phyloP scores from a whole-genome alignment of 257 asterid species.

The Solanum commersonii region DNA sequence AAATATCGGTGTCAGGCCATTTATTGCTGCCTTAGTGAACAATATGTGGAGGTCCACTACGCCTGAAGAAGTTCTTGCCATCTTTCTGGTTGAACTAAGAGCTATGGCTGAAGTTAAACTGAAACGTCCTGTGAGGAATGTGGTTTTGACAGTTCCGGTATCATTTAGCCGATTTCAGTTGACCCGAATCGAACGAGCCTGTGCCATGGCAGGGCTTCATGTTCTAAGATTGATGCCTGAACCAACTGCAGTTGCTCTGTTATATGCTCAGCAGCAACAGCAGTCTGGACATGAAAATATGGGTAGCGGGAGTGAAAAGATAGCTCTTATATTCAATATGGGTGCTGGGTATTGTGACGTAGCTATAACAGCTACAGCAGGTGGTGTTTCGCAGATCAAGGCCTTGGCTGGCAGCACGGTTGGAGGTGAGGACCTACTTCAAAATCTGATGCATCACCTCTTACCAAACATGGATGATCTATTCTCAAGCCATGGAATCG shows the following conservation, averaged over 20 bases:
- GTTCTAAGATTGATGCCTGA: slow-evolving; percentile 85
- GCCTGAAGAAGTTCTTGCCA: slow-evolving; percentile 86
- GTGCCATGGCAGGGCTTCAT: slow-evolving; percentile 93
- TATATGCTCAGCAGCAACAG: slow-evolving; percentile 77
- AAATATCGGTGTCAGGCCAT: slow-evolving; percentile 69
- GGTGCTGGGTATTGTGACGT: slow-evolving; percentile 93
- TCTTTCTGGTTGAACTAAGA: slow-evolving; percentile 59
- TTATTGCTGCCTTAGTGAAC: slow-evolving; percentile 70
- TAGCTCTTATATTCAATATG: slow-evolving; percentile 71
- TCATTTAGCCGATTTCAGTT: slow-evolving; percentile 76
- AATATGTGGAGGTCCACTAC: slow-evolving; percentile 82
- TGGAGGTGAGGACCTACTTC: slow-evolving; percentile 86
- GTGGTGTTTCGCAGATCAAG: slow-evolving; percentile 79
- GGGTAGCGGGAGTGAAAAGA: slow-evolving; percentile 64
- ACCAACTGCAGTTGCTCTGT: slow-evolving; percentile 79
- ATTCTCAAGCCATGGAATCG: slow-evolving; percentile 46
- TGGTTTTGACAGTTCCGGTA: slow-evolving; percentile 62
- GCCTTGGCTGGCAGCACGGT: slow-evolving; percentile 52
- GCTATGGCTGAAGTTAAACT: slow-evolving; percentile 61
- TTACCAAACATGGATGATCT: slow-evolving; percentile 52
- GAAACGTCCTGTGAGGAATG: slow-evolving; percentile 48
- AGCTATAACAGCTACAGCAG: slow-evolving; percentile 73
- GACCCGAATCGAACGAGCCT: slow-evolving; percentile 67
- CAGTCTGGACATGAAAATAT: slow-evolving; percentile 33
- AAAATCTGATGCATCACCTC: slow-evolving; percentile 49